Base-by-base conservation (phyloP, 2,329 filamentous ascomycete species). In the Talaromyces sp. region DNA sequence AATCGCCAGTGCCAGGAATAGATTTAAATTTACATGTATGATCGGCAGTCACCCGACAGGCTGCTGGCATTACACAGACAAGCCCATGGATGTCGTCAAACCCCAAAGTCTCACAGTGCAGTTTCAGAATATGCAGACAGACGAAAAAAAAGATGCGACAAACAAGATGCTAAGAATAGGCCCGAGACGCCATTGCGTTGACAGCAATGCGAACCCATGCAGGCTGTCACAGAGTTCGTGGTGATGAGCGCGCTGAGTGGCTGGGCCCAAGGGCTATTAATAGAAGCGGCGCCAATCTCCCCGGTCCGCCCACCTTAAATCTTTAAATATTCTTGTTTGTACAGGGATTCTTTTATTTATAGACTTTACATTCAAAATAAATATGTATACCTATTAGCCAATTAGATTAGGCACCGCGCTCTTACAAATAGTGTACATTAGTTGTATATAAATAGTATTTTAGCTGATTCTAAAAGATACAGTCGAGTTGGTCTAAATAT, bases 41-140 rank as follows among this genome's bases (percentile, higher is more conserved):
- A 53, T 53, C 50, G 50, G 50, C 50, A 53, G 50, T 53, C 50
- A 53, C 50, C 50, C 50, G 28, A 53, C 50, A 51, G 44, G 18
- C 44, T 28, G 44, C 27, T 40, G 36, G 36, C 16, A 40, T 40
- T 27, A 47, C 18, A 27, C 23, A 47, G 44, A 8, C 18, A 12
- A 47, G 44, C 10, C 40, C 40, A 18, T n/a, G 2, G 23, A 23
- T 23, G 23, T 14, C 16, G 16, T 10, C n/a, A 47, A n/a, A 18
- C 18, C 44, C 9, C 10, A 27, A 47, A 47, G 44, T 18, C n/a
- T 47, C 44, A 27, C 12, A 14, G 10, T 18, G 8, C 23, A 4
- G 44, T 47, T 47, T 47, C 44, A 47, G 18, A 14, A 18, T 18
- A 47, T 47, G 18, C 44, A 47, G 44, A 47, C 8, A 18, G 4